Evolutionary conservation across 23 red algal species (phyloP), one percentile per base, ranked within the genome.

Genomic region (Gracilaria vermiculophylla): DNA sequence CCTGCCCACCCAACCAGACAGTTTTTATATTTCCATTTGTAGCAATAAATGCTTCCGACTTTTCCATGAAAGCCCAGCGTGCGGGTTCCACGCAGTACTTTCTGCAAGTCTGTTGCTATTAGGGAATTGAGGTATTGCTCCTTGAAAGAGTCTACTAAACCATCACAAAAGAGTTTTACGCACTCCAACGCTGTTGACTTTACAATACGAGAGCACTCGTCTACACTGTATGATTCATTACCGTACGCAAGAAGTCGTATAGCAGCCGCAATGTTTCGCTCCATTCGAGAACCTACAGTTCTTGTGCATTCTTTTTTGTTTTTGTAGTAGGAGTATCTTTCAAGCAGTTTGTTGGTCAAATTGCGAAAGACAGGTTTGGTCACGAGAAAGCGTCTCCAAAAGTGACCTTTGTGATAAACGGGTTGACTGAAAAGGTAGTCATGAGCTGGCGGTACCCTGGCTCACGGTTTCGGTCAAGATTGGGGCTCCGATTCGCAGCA

Each of bases 31-130:
- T 21, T 19, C 53, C 56, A 69, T 15, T 85, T 60, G 19, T 32
- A 50, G 80, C 80, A 69, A 65, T 85, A 24, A 69, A 85, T 64
- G 44, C 58, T 69, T n/a, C 80, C 80, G 42, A 42, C 17, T 11
- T 35, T 69, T 1, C 80, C 58, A 1, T 58, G 62, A 29, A 85
- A 43, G 0, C 57, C 60, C 1, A n/a, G n/a, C n/a, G n/a, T n/a
- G n/a, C n/a, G n/a, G n/a, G n/a, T n/a, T n/a, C n/a, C n/a, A n/a
- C n/a, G n/a, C n/a, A n/a, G n/a, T n/a, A n/a, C n/a, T n/a, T n/a
- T n/a, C n/a, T n/a, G n/a, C n/a, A n/a, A n/a, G n/a, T n/a, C n/a
- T n/a, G n/a, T n/a, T n/a, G n/a, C n/a, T n/a, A n/a, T 81, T 21
- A 56, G 76, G 1, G 53, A 13, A 19, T 75, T 39, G n/a, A 81